A percentile compares a stretch with the other conserved stretches of the same genome.
phyloP scores from a whole-genome alignment of 2,329 filamentous ascomycete species.

The Fusarium tjaetaba region DNA sequence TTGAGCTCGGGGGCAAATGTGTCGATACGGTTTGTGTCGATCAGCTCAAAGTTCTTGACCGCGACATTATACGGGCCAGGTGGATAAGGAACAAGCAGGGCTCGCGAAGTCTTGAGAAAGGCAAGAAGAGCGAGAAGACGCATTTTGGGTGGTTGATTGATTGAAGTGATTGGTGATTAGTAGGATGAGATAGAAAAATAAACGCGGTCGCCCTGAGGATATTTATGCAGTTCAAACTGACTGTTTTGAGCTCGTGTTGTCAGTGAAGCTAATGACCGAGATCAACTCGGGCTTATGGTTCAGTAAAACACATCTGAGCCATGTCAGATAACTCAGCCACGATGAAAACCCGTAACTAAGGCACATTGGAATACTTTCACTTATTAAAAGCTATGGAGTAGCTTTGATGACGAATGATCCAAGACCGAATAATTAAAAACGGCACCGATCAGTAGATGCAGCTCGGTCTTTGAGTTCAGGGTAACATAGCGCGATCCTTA shows the following conservation, averaged over 20 bases:
- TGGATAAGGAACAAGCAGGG: slow-evolving; percentile 7
- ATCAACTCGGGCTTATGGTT: accelerated
- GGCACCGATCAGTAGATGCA: accelerated
- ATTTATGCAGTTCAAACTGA: not conserved
- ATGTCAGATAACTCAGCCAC: not conserved
- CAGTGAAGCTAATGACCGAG: not conserved
- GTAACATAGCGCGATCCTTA: not conserved
- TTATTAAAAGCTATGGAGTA: accelerated
- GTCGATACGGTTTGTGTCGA: slow-evolving; percentile 12
- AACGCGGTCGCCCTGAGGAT: too few species aligned
- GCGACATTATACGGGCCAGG: slow-evolving; percentile 2
- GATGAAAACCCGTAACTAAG: accelerated
- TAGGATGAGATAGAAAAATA: too few species aligned
- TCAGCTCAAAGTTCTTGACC: slow-evolving; percentile 2
- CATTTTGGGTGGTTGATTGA: not conserved
- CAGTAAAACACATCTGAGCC: accelerated
- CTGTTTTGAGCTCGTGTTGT: too few species aligned
- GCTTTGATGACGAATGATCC: not conserved
- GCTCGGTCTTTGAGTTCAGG: not conserved
- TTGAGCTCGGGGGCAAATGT: slow-evolving; percentile 4
- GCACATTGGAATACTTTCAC: accelerated
- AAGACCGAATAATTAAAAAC: accelerated
- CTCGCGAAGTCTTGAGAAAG: not conserved
- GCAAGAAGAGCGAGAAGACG: not conserved
- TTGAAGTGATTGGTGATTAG: too few species aligned